phyloP scores from a whole-genome alignment of 106 monocot species.

The Acorus gramineus region DNA sequence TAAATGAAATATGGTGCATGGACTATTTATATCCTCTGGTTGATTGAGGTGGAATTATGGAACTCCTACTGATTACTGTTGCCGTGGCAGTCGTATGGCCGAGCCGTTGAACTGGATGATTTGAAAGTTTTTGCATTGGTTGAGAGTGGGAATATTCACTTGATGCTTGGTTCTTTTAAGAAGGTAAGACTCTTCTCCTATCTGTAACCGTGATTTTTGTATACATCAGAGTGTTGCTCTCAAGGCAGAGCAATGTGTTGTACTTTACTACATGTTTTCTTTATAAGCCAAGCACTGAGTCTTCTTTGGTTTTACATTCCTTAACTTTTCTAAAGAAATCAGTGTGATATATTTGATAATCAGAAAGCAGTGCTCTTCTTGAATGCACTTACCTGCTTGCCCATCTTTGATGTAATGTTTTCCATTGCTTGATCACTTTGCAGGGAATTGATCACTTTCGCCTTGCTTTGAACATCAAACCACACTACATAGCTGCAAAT shows the following conservation, averaged over 20 bases:
- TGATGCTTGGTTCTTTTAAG: conserved; percentile 80
- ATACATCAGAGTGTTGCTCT: too few relatives aligned
- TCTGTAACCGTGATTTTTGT: background rate
- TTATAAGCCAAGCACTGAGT: too few relatives aligned
- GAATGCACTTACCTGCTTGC: background rate
- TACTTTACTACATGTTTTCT: too few relatives aligned
- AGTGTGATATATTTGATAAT: background rate
- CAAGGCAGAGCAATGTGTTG: too few relatives aligned
- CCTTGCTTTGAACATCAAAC: conserved; percentile 45
- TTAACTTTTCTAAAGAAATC: too few relatives aligned
- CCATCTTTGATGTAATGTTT: background rate
- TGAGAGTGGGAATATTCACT: conserved; percentile 82
- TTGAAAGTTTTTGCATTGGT: conserved; percentile 66
- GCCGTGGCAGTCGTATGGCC: conserved; percentile 67
- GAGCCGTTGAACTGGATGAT: conserved; percentile 69
- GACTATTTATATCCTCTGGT: background rate
- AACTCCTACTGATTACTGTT: background rate
- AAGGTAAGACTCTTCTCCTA: conserved; percentile 36
- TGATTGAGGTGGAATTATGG: too few relatives aligned
- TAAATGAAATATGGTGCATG: background rate
- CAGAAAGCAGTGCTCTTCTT: background rate
- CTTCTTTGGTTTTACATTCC: too few relatives aligned
- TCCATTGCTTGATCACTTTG: background rate
- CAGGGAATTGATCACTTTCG: conserved; percentile 83
- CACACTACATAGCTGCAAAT: conserved; percentile 61